Conservation (phyloP, 768 basidiomycete species). For the Auricularia heimuer region DNA sequence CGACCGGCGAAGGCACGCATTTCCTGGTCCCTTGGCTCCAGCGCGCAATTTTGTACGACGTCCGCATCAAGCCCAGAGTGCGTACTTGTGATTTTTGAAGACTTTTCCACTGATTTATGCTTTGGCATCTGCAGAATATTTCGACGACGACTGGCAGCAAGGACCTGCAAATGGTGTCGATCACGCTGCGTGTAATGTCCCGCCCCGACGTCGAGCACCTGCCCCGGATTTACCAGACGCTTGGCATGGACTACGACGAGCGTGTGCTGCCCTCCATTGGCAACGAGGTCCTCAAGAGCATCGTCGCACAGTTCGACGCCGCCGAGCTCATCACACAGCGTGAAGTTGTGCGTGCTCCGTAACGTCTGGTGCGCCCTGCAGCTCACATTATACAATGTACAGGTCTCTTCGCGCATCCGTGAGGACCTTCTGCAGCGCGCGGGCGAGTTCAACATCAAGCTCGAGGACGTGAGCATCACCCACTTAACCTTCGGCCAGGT, state of each 20-base stretch:
- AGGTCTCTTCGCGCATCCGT: constrained; percentile 88
- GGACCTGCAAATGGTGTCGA: constrained; percentile 96
- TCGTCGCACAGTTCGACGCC: constrained; percentile 97
- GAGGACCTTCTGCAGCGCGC: constrained; percentile 88
- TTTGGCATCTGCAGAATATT: constrained; percentile 58
- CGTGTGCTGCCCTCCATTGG: constrained; percentile 95
- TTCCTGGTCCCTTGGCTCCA: constrained; percentile 94
- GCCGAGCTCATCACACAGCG: constrained; percentile 95
- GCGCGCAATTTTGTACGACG: constrained; percentile 93
- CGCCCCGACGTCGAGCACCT: constrained; percentile 84
- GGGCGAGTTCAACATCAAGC: constrained; percentile 87
- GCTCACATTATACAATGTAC: background rate
- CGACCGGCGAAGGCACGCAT: constrained; percentile 89
- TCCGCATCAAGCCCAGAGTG: constrained; percentile 82
- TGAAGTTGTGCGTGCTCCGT: constrained; percentile 61
- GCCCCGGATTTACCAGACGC: constrained; percentile 85
- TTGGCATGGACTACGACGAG: constrained; percentile 97
- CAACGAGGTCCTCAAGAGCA: constrained; percentile 95
- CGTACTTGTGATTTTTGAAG: constrained; percentile 33
- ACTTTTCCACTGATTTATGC: constrained; percentile 8
- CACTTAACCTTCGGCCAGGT: constrained; percentile 85
- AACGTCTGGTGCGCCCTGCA: background rate
- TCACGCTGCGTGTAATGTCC: constrained; percentile 92
- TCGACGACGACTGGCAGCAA: constrained; percentile 99
- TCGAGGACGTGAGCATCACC: constrained; percentile 97